Evolutionary conservation across 2,329 filamentous ascomycete species (phyloP), one percentile per base, ranked within the genome.

Genomic region (Calonectria hawksworthii): DNA sequence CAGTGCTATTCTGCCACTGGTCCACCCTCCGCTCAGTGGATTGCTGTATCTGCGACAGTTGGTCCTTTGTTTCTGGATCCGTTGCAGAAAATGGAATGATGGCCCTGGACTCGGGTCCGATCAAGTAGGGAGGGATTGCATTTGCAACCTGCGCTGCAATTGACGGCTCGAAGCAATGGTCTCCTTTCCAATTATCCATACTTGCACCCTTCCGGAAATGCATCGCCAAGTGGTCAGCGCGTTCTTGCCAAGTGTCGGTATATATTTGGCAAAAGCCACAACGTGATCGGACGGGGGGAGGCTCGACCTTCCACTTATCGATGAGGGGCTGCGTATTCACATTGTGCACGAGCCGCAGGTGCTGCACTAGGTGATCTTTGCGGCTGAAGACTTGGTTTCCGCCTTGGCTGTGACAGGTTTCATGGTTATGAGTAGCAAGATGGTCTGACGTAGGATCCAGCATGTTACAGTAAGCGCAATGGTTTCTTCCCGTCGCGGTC

Each of bases 251-350:
- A 0, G 80, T 79, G 5, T 72, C 41, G 56, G 83, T 75, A 51
- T 59, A 16, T 73, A 56, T 21, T 76, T 76, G 51, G 11, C 83
- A 84, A 50, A 84, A 83, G 1, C 83, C 83, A 26, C 83, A 84
- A 1, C 83, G 79, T 1, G 82, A 84, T 1, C 64, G 47, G 2
- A 84, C 69, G 0, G 77, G 68, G 2, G 78, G 76, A 0, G 77
- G 75, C 30, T 81, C 75, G 6, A 79, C 73, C 44, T 82, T 83
- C 83, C 83, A 84, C 16, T 75, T 64, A 14, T 82, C 83, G 79
- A 73, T 90, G 84, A 86, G 87, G 84, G 76, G 84, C 79, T 63
- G 80, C 47, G 5, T 83, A 82, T 88, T 87, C 13, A 81, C 30
- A 38, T 71, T 44, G 4, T 84, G 83, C 1, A 81, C 77, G 1